Base-by-base conservation (phyloP, 2,329 filamentous ascomycete species). In the Tolypocladium ovalisporum region DNA sequence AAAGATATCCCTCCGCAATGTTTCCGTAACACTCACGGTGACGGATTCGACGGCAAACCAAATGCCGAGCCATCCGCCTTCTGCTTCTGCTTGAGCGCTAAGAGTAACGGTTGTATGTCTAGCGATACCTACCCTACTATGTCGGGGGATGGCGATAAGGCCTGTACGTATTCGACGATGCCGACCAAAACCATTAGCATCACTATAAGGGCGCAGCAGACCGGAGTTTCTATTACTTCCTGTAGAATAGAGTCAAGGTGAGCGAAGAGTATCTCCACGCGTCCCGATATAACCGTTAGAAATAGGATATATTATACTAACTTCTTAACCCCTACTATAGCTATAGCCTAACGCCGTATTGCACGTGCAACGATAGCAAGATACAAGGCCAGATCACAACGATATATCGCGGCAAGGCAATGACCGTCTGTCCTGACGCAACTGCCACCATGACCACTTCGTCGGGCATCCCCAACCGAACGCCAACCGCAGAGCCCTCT, bases 301-400 rank as follows among this genome's bases (percentile, higher is more conserved):
- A 37, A 37, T 8, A 12, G 36, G 36, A 37, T 17, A 37, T 17
- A 5, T 37, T 37, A 13, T 8, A 37, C 36, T 37, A 51, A 51
- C n/a, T 27, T 51, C 13, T 51, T 24, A 13, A 27, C 6, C 44
- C 24, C 22, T 51, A 19, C 8, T 51, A 51, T 51, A 51, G 44
- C 44, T 51, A 32, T 29, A 51, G 44, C 17, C 44, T 51, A 24
- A 51, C 44, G 29, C 44, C 57, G 27, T 58, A 58, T 56, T 58
- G 57, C 49, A 58, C 57, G 36, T 58, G 57, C 39, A 56, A 58
- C 24, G 57, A 58, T 52, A 54, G 55, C 44, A 44, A 42, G 32
- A 54, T 58, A 35, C 57, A 58, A 34, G 57, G 47, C 36, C 32
- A 44, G 37, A 58, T 56, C 37, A 32, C 44, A 32, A 58, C 57